Conservation (phyloP, 371 early-diverging fungal genomes). For the Mortierella sp. region DNA sequence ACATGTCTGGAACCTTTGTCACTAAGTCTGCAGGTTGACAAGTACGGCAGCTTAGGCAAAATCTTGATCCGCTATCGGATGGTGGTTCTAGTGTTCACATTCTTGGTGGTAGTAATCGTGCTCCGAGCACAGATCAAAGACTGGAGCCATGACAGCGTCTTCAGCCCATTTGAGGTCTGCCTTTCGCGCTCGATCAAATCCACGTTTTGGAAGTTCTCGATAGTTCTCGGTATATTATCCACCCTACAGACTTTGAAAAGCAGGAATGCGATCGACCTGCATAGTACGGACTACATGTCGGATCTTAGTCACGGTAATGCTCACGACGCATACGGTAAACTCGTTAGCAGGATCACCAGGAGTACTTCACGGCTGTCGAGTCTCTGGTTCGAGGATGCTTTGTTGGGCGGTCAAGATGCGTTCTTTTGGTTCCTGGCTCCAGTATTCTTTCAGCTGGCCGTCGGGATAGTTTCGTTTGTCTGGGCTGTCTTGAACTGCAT, state of each 20-base stretch:
- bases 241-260: slow-evolving; percentile 13
- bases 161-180: slow-evolving; percentile 24
- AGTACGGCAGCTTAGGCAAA: slow-evolving; percentile 81
- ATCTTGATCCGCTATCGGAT: slow-evolving; percentile 78
- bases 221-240: slow-evolving; percentile 9
- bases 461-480: slow-evolving; percentile 61
- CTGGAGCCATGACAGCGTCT: slow-evolving; percentile 57
- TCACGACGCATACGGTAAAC: neutral
- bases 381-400: slow-evolving; percentile 48
- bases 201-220: slow-evolving; percentile 21
- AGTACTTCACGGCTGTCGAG: neutral
- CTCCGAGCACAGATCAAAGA: slow-evolving; percentile 68
- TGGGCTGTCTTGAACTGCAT: slow-evolving; percentile 58
- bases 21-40: slow-evolving; percentile 68
- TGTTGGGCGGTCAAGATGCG: slow-evolving; percentile 65
- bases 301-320: neutral
- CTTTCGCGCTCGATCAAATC: slow-evolving; percentile 2
- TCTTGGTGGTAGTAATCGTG: slow-evolving; percentile 69
- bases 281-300: neutral
- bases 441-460: slow-evolving; percentile 60
- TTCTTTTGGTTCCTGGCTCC: slow-evolving; percentile 73
- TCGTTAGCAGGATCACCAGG: neutral
- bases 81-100: slow-evolving; percentile 72
- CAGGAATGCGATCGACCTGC: slow-evolving; percentile 1
- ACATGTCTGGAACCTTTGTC: slow-evolving; percentile 58